Evolutionary conservation across 352 stramenopile genomes (phyloP).

Genomic region (Pythium aphanidermatum): DNA sequence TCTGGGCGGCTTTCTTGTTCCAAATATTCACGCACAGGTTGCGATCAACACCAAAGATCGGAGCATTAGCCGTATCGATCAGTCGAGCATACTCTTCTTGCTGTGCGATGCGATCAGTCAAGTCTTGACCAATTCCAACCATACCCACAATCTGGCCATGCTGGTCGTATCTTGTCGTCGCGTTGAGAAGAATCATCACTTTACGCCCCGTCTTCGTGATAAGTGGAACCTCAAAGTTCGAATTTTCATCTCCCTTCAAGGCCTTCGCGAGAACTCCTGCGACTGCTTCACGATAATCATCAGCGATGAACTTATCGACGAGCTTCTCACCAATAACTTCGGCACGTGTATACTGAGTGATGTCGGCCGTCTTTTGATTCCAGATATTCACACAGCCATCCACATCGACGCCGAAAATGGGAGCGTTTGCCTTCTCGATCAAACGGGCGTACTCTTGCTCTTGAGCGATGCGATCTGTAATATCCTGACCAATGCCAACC

Average conservation of each 20-base stretch:
- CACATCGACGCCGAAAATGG: slow-evolving; percentile 88
- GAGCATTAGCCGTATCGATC: slow-evolving; percentile 65
- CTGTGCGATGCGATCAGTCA: slow-evolving; percentile 50
- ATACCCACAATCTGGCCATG: slow-evolving; percentile 61
- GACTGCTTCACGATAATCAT: slow-evolving; percentile 50
- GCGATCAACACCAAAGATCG: slow-evolving; percentile 59
- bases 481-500: slow-evolving; percentile 82
- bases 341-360: slow-evolving; percentile 64
- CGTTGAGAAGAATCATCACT: slow-evolving; percentile 74
- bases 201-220: slow-evolving; percentile 60
- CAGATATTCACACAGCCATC: slow-evolving; percentile 88
- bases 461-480: slow-evolving; percentile 81
- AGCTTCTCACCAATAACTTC: slow-evolving; percentile 61
- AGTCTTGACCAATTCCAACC: slow-evolving; percentile 62
- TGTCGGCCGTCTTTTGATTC: slow-evolving; percentile 89
- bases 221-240: slow-evolving; percentile 72
- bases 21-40: slow-evolving; percentile 82
- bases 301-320: slow-evolving; percentile 52
- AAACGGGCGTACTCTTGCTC: slow-evolving; percentile 85
- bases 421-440: slow-evolving; percentile 89
- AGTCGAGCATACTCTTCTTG: slow-evolving; percentile 51
- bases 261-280: slow-evolving; percentile 41
- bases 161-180: slow-evolving; percentile 50
- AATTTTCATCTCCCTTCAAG: slow-evolving; percentile 37
- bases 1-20: slow-evolving; percentile 86